Evolutionary conservation across 768 basidiomycete species (phyloP), one percentile per base, ranked within the genome.

Genomic region (Coprinopsis marcescibilis): DNA sequence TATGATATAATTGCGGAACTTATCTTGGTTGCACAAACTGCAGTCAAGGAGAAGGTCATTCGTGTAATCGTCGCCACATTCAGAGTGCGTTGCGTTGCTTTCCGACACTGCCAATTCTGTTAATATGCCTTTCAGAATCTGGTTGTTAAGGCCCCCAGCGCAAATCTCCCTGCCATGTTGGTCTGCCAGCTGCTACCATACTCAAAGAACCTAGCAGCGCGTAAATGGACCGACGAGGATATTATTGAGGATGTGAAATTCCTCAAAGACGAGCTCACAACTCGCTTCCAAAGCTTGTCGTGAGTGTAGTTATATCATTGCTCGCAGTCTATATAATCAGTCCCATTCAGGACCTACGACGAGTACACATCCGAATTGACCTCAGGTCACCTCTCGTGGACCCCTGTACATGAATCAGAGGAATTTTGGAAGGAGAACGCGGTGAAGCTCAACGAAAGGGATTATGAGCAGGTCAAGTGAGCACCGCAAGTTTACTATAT

Each of bases 381-480:
- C 14, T 89, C 88, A 3, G 93, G 94, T 1, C 91, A 92, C 61
- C 68, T 98, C 20, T 87, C 90, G 4, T 98, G 96, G 96, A 83
- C 89, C 3, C 94, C 95, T 11, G 88, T 91, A 8, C 96, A 99
- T 59, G 89, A 93, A 60, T 94, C 89, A 1, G 95, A 97, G 50
- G 82, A 91, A 27, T 99, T 99, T 69, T 99, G 96, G 96, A 89
- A 87, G 59, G 92, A 94, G 69, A 97, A 98, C 59, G 93, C 88
- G 3, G 67, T 71, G 5, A 90, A 81, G 60, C 66, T 98, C 34
- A 89, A 92, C 53, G 93, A 97, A 51, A 80, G 78, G 45, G 85
- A 91, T 58, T 76, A 83, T 53, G 80, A 85, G 57, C 85, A 89
- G 49, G 73, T 98, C 49, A 93, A 86, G 95, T 93, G 50, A 39